These are phyloP conservation scores for Colletotrichum liaoningense DNA, from an alignment of 2,329 filamentous ascomycete species.

Conservation along the genomic window DNA sequence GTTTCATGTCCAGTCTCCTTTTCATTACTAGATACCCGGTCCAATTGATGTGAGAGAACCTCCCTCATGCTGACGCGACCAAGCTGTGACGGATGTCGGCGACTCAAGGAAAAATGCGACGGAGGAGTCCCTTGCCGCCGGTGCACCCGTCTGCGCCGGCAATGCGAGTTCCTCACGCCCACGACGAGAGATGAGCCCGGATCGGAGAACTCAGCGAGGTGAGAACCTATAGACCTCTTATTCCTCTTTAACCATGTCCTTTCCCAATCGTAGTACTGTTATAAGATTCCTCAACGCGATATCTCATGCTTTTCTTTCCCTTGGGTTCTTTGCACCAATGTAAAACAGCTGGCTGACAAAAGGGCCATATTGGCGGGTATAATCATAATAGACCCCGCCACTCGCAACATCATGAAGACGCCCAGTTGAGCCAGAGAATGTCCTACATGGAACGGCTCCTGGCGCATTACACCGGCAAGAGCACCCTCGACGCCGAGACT, in stretches of 20 bases:
- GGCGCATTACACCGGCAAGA: conserved; percentile 58
- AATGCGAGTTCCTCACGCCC: conserved; percentile 59
- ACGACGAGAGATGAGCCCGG: conserved; percentile 43
- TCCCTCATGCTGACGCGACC: conserved; percentile 36
- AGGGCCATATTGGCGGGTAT: not conserved
- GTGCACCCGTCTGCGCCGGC: conserved; percentile 61
- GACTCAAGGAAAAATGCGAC: conserved; percentile 68
- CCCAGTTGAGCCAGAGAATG: conserved; percentile 37
- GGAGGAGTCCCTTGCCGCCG: conserved; percentile 65
- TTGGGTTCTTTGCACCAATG: conserved; percentile 21
- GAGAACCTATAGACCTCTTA: not conserved
- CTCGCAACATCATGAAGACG: conserved; percentile 32
- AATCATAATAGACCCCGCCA: conserved; percentile 11
- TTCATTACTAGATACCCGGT: not conserved
- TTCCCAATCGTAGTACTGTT: not conserved
- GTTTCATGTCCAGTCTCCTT: too few species aligned
- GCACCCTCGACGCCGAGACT: conserved; percentile 53
- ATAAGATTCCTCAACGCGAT: not conserved
- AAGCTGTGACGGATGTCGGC: conserved; percentile 66
- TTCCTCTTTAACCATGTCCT: not conserved
- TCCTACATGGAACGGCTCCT: conserved; percentile 58
- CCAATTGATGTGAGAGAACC: not conserved
- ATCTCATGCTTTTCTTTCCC: not conserved
- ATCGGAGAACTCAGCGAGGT: conserved; percentile 29
- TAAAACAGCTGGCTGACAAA: conserved; percentile 27